Evolutionary conservation across 345 rosid species (phyloP).

Genomic region (Euphorbia pulcherrima): DNA sequence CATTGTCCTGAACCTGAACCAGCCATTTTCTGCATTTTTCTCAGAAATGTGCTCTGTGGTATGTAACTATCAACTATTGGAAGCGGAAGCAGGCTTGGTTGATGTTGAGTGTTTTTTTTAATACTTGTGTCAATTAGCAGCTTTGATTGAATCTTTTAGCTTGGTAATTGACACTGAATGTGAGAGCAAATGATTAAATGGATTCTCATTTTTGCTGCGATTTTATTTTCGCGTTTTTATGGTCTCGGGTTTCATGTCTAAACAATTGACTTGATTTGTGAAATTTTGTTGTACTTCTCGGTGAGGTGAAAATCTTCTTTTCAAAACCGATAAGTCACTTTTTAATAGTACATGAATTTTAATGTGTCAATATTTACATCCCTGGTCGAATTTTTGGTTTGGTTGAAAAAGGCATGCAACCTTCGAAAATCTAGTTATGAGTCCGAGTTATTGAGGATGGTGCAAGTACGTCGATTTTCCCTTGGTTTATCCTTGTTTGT

Average conservation of each 20-base stretch:
- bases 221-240: neutral
- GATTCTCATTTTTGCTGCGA: neutral
- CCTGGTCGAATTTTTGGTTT: too few relatives aligned
- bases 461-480: too few relatives aligned
- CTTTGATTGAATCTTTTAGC: neutral
- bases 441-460: too few relatives aligned
- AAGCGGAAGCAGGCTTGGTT: neutral
- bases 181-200: too few relatives aligned
- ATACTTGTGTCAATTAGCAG: neutral
- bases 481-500: too few relatives aligned
- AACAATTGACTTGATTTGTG: neutral
- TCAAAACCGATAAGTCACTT: too few relatives aligned
- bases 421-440: too few relatives aligned
- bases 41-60: conserved; percentile 2
- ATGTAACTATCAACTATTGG: neutral
- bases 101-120: neutral
- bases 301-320: too few relatives aligned
- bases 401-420: too few relatives aligned
- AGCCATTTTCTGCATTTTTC: neutral
- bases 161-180: neutral
- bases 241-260: neutral
- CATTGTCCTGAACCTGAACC: neutral
- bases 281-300: too few relatives aligned
- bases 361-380: too few relatives aligned
- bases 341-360: too few relatives aligned